Base-by-base conservation (phyloP, 2,329 filamentous ascomycete species). In the Exophiala sp. region DNA sequence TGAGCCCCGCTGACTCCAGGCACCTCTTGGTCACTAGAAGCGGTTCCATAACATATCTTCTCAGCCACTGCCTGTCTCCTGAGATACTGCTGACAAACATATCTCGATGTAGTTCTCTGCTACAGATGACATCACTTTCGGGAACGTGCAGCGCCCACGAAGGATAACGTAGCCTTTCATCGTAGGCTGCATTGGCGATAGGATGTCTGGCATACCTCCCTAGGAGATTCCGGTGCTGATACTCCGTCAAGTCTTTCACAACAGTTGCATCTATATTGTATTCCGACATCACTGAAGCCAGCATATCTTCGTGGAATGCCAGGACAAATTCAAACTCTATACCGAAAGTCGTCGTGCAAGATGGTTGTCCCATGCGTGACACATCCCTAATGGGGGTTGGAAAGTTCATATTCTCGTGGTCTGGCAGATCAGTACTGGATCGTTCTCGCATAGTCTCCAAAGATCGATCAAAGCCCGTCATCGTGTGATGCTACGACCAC, bases 291-390 rank as follows among this genome's bases (percentile, higher is more conserved):
- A 46, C 45, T 10, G 44, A 40, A 35, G 44, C 12, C 44, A 62
- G 41, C 1, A 51, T 33, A 3, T 56, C 42, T 21, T 56, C 45
- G 34, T 54, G 54, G 34, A 62, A 62, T 2, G 52, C 59, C 20
- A 62, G 46, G 18, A 50, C 42, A 18, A 55, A 50, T 52, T 62
- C 57, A 10, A 62, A 44, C 52, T 62, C 59, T 8, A 62, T 43
- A 7, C 57, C 59, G 48, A 60, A 60, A 10, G 32, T 34, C 33
- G 50, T 60, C 11, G 54, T 54, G 24, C 16, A 16, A 10, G 44
- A 33, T 39, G 33, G 18, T 16, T 6, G 8, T 33, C 40, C 29
- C 32, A 14, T 11, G 11, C 18, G 18, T 29, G 7, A 18, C 10
- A 10, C 21, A 4, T 5, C 21, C 8, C 18, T 33, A 21, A 3